Conservation (phyloP, 2,329 filamentous ascomycete species). For the Podosphaera fusca region DNA sequence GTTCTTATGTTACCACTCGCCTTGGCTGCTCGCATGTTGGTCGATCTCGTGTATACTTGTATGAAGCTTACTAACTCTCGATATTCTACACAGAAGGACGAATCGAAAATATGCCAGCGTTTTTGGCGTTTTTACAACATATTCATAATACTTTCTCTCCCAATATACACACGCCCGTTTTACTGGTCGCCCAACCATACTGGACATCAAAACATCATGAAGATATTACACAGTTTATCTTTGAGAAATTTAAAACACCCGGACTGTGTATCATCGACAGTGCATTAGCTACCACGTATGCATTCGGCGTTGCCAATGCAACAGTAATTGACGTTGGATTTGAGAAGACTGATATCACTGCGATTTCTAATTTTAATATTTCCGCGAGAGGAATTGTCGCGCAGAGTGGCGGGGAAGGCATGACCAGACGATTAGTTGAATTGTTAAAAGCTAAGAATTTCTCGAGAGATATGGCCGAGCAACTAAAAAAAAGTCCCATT, state of each 20-base stretch:
- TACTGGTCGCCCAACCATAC: conserved; percentile 70
- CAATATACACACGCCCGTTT: conserved; percentile 80
- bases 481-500: conserved; percentile 41
- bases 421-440: conserved; percentile 51
- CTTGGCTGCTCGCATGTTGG: background rate
- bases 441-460: conserved; percentile 39
- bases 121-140: conserved; percentile 81
- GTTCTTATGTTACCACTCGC: background rate
- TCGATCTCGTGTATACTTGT: background rate
- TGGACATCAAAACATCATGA: conserved; percentile 83
- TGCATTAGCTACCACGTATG: conserved; percentile 70
- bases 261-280: conserved; percentile 80
- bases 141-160: conserved; percentile 76
- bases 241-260: conserved; percentile 90
- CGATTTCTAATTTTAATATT: conserved; percentile 63
- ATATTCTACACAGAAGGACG: conserved; percentile 33
- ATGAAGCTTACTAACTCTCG: background rate
- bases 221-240: conserved; percentile 75
- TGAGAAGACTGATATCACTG: conserved; percentile 81
- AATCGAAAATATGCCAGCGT: conserved; percentile 77
- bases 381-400: conserved; percentile 36
- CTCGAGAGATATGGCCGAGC: conserved; percentile 43
- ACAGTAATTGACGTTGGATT: conserved; percentile 81
- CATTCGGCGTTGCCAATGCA: conserved; percentile 49
- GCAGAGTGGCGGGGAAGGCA: conserved; percentile 61